phyloP scores from a whole-genome alignment of 2,329 filamentous ascomycete genomes.

The Penicillium sp. region DNA sequence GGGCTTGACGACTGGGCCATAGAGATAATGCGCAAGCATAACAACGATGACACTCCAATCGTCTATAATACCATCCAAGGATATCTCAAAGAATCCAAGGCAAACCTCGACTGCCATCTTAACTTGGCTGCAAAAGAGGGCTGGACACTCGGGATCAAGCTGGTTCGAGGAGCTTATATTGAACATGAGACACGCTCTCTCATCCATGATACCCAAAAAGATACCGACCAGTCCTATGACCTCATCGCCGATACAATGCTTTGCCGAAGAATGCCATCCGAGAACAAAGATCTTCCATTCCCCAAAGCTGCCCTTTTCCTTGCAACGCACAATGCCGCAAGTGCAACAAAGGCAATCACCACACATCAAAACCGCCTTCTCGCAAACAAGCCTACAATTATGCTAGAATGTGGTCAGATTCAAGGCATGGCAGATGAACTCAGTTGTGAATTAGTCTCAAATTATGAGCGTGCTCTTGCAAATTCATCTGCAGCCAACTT shows the following conservation, averaged over 20 bases:
- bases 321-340: conserved; percentile 55
- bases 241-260: conserved; percentile 51
- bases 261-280: conserved; percentile 41
- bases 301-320: conserved; percentile 50
- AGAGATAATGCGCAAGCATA: conserved; percentile 49
- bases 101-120: conserved; percentile 44
- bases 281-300: conserved; percentile 20
- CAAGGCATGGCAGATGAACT: conserved; percentile 93
- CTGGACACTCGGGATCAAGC: conserved; percentile 47
- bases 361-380: conserved; percentile 40
- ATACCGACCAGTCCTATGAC: conserved; percentile 52
- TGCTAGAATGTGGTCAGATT: conserved; percentile 70
- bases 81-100: conserved; percentile 47
- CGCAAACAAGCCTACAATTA: conserved; percentile 37
- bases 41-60: conserved; percentile 30
- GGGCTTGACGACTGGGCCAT: conserved; percentile 50
- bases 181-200: conserved; percentile 37
- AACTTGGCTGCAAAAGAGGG: conserved; percentile 39
- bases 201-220: conserved; percentile 42
- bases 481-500: conserved; percentile 32
- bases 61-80: conserved; percentile 50
- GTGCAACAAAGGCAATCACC: conserved; percentile 48
- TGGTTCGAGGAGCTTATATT: conserved; percentile 52
- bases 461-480: conserved; percentile 23
- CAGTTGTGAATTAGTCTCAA: conserved; percentile 54